Percentiles rank a stretch among this genome's conserved stretches.
Conservation (phyloP, 305 asterid species). For the Plantago coronopus region DNA sequence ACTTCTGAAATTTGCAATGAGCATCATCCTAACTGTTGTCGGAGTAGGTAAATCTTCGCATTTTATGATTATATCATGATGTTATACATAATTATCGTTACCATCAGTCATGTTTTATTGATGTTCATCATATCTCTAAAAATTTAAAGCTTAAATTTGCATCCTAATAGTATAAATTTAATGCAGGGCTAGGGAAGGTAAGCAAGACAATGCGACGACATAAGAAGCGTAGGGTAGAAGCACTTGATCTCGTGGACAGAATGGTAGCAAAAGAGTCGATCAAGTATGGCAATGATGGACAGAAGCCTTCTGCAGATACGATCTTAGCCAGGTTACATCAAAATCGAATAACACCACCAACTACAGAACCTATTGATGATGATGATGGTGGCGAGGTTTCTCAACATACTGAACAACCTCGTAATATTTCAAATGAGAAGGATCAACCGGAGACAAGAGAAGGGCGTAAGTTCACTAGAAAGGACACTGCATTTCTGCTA, state of each 20-base stretch:
- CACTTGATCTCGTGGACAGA: neutral
- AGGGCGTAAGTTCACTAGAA: neutral
- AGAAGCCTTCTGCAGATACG: neutral
- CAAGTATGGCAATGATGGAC: neutral
- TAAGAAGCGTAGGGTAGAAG: neutral
- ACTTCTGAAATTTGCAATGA: neutral
- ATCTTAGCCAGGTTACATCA: neutral
- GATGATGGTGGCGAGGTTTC: neutral
- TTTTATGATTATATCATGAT: neutral
- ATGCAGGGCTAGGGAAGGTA: conserved; percentile 5
- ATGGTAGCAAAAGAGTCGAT: neutral
- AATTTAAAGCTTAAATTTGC: too few relatives aligned
- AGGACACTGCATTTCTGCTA: neutral
- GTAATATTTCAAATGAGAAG: too few relatives aligned
- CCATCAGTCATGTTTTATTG: too few relatives aligned
- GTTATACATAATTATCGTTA: too few relatives aligned
- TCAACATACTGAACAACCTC: neutral
- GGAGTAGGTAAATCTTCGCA: neutral
- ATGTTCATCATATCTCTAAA: too few relatives aligned
- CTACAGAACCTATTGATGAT: neutral
- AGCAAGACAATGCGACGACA: neutral
- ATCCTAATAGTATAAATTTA: too few relatives aligned
- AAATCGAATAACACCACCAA: neutral
- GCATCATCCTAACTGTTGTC: conserved; percentile 2
- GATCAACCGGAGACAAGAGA: too few relatives aligned